Evolutionary conservation across 345 rosid genomes (phyloP).

Genomic region (Dipteronia sinensis): DNA sequence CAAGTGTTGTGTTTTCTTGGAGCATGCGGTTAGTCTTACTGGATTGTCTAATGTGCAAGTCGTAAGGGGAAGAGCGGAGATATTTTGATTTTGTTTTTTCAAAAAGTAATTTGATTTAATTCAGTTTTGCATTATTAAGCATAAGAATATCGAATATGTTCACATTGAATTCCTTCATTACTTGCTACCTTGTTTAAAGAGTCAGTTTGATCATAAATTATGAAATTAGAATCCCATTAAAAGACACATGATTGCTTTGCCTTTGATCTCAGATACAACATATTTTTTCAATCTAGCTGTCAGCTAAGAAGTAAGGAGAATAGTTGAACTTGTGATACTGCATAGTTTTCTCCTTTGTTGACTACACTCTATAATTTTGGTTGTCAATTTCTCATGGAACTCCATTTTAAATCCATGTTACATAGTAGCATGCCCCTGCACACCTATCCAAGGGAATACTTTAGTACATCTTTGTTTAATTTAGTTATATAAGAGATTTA

Average conservation of each 20-base stretch:
- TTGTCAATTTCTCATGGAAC: background rate
- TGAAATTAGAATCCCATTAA: background rate
- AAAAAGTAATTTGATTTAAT: background rate
- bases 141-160: background rate
- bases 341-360: background rate
- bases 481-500: background rate
- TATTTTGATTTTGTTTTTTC: conserved; percentile 21
- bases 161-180: background rate
- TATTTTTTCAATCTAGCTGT: background rate
- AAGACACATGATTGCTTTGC: background rate
- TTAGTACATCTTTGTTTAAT: background rate
- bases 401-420: background rate
- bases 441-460: background rate
- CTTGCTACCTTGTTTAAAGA: background rate
- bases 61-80: conserved; percentile 94
- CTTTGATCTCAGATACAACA: background rate
- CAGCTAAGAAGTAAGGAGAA: background rate
- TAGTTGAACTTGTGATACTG: background rate
- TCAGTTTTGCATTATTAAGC: background rate
- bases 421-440: background rate
- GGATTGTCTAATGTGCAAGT: conserved; percentile 70
- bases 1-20: conserved; percentile 88
- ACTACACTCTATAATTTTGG: background rate
- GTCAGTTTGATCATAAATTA: background rate
- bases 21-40: conserved; percentile 62